Base-by-base conservation (phyloP, 2,329 filamentous ascomycete species). In the Cryphonectria naterciae region DNA sequence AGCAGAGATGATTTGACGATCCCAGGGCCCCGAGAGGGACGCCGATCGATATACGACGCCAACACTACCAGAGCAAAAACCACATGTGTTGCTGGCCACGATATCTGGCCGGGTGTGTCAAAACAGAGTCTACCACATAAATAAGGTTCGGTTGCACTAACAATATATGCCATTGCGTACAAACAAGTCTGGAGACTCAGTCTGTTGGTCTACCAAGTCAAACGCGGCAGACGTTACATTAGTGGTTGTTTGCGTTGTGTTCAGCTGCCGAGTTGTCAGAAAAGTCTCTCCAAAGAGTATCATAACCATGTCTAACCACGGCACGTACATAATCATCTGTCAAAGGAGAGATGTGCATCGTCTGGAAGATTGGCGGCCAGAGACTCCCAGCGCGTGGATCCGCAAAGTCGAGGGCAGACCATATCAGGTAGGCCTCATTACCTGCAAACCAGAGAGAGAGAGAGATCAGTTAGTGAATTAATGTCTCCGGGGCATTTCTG, bases 181-280 rank as follows among this genome's bases (percentile, higher is more conserved):
- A 22, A 70, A 70, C 17, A 70, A n/a, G n/a, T 71, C 69, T 3
- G 69, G 69, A 1, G 69, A 65, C 28, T 70, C 69, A 37, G 65
- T 39, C 25, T 70, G 46, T n/a, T 70, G 69, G n/a, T 70, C 69
- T 11, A 70, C 37, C n/a, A 70, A 66, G 22, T 70, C 69, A 17
- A 70, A 70, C 17, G 8, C 60, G 0, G 61, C 58, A 39, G 69
- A 70, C 8, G 69, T 65, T 11, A 70, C 69, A 8, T 70, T 70
- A 19, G 65, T 70, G 39, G 65, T 70, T 6, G 65, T 70, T 58
- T 70, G 65, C 4, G 69, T 70, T 25, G 69, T 70, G 46, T 68
- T 70, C 60, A 70, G 39, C 64, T 66, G 35, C 35, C 35, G 25
- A 10, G 1, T 25, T 17, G 32, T 66, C 22, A 66, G 64, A 28